Conservation (phyloP, 345 rosid genomes). For the Alliaria petiolata region DNA sequence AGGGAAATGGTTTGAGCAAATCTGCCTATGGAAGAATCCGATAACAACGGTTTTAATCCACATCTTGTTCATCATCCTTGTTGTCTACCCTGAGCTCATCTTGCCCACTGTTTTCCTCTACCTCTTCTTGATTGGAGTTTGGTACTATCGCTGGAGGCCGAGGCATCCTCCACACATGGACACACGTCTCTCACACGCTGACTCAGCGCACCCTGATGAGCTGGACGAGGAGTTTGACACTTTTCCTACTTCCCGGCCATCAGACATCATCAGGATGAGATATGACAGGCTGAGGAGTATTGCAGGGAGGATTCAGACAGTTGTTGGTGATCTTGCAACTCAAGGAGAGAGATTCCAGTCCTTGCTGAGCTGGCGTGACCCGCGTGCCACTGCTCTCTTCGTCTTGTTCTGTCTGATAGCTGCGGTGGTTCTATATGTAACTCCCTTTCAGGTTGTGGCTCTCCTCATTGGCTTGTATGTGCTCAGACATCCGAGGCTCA, state of each 20-base stretch:
- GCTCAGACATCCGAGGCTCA: conserved; percentile 84
- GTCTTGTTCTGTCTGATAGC: conserved; percentile 72
- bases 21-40: conserved; percentile 88
- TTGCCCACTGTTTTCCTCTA: conserved; percentile 83
- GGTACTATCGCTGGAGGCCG: conserved; percentile 86
- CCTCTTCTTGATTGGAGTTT: conserved; percentile 80
- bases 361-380: conserved; percentile 94
- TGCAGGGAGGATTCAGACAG: conserved; percentile 85
- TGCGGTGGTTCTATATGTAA: conserved; percentile 67
- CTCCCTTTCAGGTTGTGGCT: conserved; percentile 74
- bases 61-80: conserved; percentile 63
- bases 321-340: conserved; percentile 83
- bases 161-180: conserved; percentile 98
- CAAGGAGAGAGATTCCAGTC: conserved; percentile 91
- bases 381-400: conserved; percentile 78
- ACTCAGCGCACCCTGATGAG: conserved; percentile 79
- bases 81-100: conserved; percentile 78
- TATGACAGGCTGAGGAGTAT: conserved; percentile 90
- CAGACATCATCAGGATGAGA: conserved; percentile 75
- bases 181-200: conserved; percentile 78
- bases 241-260: conserved; percentile 63
- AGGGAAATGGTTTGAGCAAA: conserved; percentile 86
- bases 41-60: conserved; percentile 78
- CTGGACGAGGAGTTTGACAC: conserved; percentile 91
- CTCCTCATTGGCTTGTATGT: conserved; percentile 55